Conservation (phyloP, 805 yeast species). For the Metschnikowia cerradonensis region DNA sequence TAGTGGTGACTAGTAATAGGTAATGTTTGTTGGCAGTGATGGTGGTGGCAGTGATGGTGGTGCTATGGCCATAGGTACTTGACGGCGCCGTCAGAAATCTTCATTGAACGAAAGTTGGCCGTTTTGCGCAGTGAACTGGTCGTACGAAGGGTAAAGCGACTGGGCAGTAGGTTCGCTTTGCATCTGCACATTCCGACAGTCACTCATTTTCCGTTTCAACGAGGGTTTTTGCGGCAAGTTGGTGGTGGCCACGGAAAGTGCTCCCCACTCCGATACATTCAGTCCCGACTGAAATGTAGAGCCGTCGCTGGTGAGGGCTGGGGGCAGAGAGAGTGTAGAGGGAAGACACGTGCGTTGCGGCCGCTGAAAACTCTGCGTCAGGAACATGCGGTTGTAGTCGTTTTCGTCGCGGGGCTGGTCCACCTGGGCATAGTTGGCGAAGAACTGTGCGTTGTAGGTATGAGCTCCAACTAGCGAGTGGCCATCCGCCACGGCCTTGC, state of each 20-base stretch:
- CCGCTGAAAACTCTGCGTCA: background rate
- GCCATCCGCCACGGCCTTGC: conserved; percentile 65
- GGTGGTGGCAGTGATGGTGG: too few relatives aligned
- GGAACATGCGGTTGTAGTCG: background rate
- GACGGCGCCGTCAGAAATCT: conserved; percentile 19
- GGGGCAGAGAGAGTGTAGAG: conserved; percentile 38
- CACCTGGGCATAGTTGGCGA: conserved; percentile 2
- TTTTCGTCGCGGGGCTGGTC: background rate
- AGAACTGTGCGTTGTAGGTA: conserved; percentile 10
- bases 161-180: background rate
- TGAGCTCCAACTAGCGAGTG: conserved; percentile 28
- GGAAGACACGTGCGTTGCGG: conserved; percentile 41
- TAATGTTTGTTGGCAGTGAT: too few relatives aligned
- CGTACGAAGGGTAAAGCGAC: conserved; percentile 9
- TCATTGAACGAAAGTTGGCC: conserved; percentile 47
- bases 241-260: background rate
- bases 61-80: too few relatives aligned
- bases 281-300: conserved; percentile 43
- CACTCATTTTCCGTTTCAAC: conserved; percentile 7
- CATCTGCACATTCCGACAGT: background rate
- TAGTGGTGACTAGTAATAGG: too few relatives aligned
- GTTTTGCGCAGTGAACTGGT: conserved; percentile 31
- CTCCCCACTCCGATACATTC: conserved; percentile 41
- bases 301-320: conserved; percentile 38
- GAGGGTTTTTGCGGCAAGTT: conserved; percentile 9